A percentile compares a stretch with the other conserved stretches of the same genome.
phyloP scores from a whole-genome alignment of 306 rosid genomes.

The Pterocarpus santalinus region DNA sequence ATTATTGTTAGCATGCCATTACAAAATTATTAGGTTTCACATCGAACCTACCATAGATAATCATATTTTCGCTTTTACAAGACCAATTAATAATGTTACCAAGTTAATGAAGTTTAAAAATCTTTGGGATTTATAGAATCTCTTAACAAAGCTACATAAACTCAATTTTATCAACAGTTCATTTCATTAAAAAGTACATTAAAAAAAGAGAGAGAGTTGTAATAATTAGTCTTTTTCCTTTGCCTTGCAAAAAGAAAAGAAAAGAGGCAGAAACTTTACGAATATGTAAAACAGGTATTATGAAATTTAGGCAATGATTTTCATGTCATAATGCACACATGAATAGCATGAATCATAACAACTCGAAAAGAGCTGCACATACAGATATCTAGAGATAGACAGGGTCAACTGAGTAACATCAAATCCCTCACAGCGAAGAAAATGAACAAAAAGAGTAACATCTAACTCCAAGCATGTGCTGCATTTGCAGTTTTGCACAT shows the following conservation, averaged over 20 bases:
- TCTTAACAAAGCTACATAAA: background rate
- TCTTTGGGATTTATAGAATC: background rate
- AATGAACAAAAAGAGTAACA: background rate
- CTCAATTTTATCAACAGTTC: background rate
- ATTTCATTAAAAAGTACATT: background rate
- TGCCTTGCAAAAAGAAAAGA: constrained; percentile 45
- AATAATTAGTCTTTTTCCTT: constrained; percentile 3
- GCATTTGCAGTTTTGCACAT: constrained; percentile 7
- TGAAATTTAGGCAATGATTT: constrained; percentile 50
- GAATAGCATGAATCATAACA: constrained; percentile 35
- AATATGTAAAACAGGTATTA: background rate
- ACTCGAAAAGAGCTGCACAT: constrained; percentile 15
- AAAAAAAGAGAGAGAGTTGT: background rate
- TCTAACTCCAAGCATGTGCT: constrained; percentile 18
- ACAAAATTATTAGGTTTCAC: constrained; percentile 46
- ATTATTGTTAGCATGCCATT: constrained; percentile 5
- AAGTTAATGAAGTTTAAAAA: constrained; percentile 1
- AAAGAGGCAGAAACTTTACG: constrained; percentile 17
- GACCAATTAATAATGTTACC: background rate
- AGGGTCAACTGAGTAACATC: constrained; percentile 13
- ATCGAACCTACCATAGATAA: background rate
- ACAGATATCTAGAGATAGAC: background rate
- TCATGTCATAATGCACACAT: constrained; percentile 36
- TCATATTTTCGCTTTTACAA: background rate
- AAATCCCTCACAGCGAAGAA: background rate